These are phyloP conservation scores for Lablab purpureus DNA, from an alignment of 306 rosid genomes.

Conservation along the genomic window DNA sequence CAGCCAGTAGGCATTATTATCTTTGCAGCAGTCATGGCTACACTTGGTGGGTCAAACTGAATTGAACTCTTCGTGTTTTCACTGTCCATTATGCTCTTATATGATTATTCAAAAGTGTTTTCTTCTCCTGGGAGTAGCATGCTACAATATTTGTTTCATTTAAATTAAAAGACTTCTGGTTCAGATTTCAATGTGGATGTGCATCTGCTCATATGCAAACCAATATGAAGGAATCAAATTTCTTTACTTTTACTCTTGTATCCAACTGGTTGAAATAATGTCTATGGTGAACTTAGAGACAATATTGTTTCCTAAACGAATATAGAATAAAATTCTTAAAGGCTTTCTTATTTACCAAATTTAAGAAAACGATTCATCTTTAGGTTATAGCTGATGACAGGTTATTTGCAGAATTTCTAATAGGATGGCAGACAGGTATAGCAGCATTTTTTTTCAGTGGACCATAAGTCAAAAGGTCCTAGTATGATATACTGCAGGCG, in stretches of 20 bases:
- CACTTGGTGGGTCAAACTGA: constrained; percentile 60
- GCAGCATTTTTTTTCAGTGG: background rate
- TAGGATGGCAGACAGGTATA: background rate
- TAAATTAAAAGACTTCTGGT: background rate
- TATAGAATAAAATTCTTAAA: background rate
- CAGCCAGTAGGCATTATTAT: constrained; percentile 96
- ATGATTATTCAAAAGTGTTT: background rate
- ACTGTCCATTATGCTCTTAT: constrained; percentile 21
- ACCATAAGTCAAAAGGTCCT: background rate
- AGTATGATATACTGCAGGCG: background rate
- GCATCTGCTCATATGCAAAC: background rate
- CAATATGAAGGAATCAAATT: constrained; percentile 25
- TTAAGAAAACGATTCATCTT: constrained; percentile 20
- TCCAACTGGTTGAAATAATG: constrained; percentile 4
- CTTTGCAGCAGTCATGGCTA: constrained; percentile 97
- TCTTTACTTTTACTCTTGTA: constrained; percentile 1
- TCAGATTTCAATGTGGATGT: constrained; percentile 8
- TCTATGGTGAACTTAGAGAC: background rate
- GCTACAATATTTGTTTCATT: constrained; percentile 22
- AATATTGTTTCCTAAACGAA: background rate
- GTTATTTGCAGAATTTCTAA: background rate
- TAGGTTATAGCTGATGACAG: constrained; percentile 19
- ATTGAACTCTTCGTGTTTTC: constrained; percentile 34
- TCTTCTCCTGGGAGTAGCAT: background rate
- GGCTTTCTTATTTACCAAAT: constrained; percentile 3